These are phyloP conservation scores for Paecilomyces dactylethromorphus DNA, from an alignment of 2,329 filamentous ascomycete species.

Conservation along the genomic window DNA sequence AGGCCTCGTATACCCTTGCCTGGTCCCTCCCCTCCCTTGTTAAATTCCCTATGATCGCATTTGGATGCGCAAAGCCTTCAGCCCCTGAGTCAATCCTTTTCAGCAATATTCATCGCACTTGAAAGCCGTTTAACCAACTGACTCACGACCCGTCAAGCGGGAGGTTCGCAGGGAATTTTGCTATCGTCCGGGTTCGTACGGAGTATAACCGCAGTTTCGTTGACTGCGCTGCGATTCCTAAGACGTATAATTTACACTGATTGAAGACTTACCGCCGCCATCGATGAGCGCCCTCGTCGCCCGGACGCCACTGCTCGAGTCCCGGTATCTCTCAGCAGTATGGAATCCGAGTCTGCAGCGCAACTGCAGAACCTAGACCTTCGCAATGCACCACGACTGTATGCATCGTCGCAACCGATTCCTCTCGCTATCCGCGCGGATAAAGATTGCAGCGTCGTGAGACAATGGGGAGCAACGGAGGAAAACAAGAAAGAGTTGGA, in stretches of 20 bases:
- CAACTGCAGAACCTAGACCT: background rate
- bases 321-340: constrained; percentile 3
- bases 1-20: constrained; percentile 6
- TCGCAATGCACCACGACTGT: background rate
- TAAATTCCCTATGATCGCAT: background rate
- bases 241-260: background rate
- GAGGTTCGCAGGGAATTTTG: background rate
- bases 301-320: background rate
- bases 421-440: background rate
- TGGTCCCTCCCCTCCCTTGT: constrained; percentile 9
- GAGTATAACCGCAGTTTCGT: background rate
- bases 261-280: background rate
- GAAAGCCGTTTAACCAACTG: background rate
- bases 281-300: constrained; percentile 7
- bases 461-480: background rate
- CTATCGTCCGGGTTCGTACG: background rate
- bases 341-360: constrained; percentile 8
- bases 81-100: background rate
- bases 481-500: background rate
- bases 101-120: background rate
- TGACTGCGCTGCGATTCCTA: background rate
- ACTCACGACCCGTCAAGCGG: background rate
- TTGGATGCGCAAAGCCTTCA: background rate
- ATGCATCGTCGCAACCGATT: background rate
- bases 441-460: background rate